Evolutionary conservation across 2,329 filamentous ascomycete species (phyloP).

Genomic region (Endocalyx cinctus): DNA sequence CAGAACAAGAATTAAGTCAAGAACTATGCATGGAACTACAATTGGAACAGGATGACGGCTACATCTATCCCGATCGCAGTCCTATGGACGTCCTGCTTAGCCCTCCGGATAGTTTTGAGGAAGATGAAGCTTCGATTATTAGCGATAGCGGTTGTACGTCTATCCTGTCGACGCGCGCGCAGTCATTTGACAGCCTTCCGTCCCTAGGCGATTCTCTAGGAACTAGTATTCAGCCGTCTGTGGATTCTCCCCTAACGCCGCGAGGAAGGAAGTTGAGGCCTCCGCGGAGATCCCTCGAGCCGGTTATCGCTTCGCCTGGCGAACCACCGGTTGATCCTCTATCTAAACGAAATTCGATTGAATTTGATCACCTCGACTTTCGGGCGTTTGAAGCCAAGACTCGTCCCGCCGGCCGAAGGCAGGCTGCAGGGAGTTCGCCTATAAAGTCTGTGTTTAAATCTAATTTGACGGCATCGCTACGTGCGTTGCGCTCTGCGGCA

Average conservation of each 20-base stretch:
- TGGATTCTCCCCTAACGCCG: constrained; percentile 44
- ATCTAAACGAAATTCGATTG: constrained; percentile 26
- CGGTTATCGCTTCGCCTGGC: constrained; percentile 52
- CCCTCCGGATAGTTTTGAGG: constrained; percentile 53
- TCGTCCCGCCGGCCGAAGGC: constrained; percentile 21
- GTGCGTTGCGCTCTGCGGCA: constrained; percentile 59
- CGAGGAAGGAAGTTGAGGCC: constrained; percentile 37
- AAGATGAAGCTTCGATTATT: constrained; percentile 38
- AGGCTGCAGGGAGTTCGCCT: constrained; percentile 34
- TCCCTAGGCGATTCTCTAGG: constrained; percentile 53
- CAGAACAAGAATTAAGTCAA: constrained; percentile 54
- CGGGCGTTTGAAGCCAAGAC: constrained; percentile 38
- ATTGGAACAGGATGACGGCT: constrained; percentile 15
- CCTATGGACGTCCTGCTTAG: constrained; percentile 57
- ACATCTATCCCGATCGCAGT: constrained; percentile 44
- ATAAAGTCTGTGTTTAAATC: constrained; percentile 61
- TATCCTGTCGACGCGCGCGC: constrained; percentile 48
- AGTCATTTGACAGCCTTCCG: constrained; percentile 58
- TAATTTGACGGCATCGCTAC: constrained; percentile 62
- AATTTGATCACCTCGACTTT: constrained; percentile 44
- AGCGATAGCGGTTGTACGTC: constrained; percentile 52
- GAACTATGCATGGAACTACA: constrained; percentile 13
- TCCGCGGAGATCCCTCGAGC: constrained; percentile 48
- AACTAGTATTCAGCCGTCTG: constrained; percentile 44
- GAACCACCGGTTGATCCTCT: constrained; percentile 44